Evolutionary conservation across 2,329 filamentous ascomycete species (phyloP).

Genomic region (Colletotrichum coccodes): DNA sequence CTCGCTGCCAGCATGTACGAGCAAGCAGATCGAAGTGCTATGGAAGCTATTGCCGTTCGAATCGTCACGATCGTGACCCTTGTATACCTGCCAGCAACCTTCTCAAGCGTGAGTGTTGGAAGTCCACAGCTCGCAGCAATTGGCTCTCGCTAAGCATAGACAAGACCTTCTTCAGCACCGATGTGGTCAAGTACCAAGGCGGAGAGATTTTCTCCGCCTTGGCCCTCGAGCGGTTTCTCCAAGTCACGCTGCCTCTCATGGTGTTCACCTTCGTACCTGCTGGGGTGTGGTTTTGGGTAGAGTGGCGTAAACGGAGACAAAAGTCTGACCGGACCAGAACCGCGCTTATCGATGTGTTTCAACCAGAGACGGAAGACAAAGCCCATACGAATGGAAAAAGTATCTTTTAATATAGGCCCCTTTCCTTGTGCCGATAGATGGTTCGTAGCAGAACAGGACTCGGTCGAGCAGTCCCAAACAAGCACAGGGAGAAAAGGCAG

Average conservation of each 20-base stretch:
- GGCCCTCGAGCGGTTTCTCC: conserved; percentile 1
- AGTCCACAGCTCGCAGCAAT: background rate
- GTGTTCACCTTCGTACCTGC: conserved; percentile 2
- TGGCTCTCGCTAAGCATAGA: background rate
- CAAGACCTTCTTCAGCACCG: conserved; percentile 23
- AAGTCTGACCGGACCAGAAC: background rate
- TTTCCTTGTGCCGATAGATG: no score
- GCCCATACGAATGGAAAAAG: background rate
- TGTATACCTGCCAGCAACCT: conserved; percentile 36
- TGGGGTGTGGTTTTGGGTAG: conserved; percentile 8
- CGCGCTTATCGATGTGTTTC: background rate
- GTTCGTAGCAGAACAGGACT: no score
- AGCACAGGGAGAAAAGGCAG: no score
- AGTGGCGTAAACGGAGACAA: background rate
- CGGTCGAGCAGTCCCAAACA: no score
- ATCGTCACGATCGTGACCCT: conserved; percentile 42
- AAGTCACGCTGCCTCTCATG: conserved; percentile 19
- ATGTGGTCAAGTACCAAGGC: conserved; percentile 7
- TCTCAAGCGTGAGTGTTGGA: conserved; percentile 28
- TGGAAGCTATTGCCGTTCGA: conserved; percentile 38
- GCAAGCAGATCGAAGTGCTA: conserved; percentile 40
- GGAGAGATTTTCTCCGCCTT: background rate
- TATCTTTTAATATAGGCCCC: no score
- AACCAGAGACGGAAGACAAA: background rate
- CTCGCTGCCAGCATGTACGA: conserved; percentile 38